Percentiles rank a stretch among this genome's conserved stretches.
Conservation (phyloP, 1,284 basidiomycete species). For the Cutaneotrichosporon cyanovorans region DNA sequence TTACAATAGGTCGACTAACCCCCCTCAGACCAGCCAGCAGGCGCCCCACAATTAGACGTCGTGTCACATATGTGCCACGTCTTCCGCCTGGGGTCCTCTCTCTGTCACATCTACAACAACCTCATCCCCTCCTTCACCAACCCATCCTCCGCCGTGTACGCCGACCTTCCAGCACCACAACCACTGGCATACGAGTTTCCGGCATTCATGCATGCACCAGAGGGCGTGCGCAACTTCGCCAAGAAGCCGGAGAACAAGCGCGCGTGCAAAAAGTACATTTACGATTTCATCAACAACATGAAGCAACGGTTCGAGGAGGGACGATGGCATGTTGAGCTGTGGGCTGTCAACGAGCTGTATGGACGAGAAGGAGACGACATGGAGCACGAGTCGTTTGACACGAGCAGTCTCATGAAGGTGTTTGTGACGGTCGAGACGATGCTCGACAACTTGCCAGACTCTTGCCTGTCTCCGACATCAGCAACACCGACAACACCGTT, state of each 20-base stretch:
- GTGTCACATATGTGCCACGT: slow-evolving; percentile 92
- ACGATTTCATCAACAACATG: slow-evolving; percentile 52
- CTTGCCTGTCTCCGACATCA: slow-evolving; percentile 52
- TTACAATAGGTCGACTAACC: too few relatives aligned
- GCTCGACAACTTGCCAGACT: slow-evolving; percentile 68
- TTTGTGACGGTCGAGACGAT: slow-evolving; percentile 83
- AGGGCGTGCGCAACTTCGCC: slow-evolving; percentile 63
- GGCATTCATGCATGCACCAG: slow-evolving; percentile 54
- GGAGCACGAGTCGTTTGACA: slow-evolving; percentile 37
- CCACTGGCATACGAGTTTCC: slow-evolving; percentile 48
- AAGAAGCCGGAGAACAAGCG: slow-evolving; percentile 64
- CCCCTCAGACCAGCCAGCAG: slow-evolving; percentile 34
- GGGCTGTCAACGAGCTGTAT: slow-evolving; percentile 64
- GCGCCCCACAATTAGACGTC: slow-evolving; percentile 44
- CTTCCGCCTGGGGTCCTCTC: slow-evolving; percentile 83
- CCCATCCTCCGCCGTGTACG: slow-evolving; percentile 49
- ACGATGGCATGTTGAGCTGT: slow-evolving; percentile 49
- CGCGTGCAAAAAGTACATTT: slow-evolving; percentile 56
- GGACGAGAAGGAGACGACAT: slow-evolving; percentile 64
- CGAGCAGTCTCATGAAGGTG: slow-evolving; percentile 79
- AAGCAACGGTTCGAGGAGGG: slow-evolving; percentile 46
- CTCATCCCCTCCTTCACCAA: slow-evolving; percentile 58
- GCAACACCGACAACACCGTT: slow-evolving; percentile 19
- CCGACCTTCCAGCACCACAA: slow-evolving; percentile 48
- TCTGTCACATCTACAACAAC: slow-evolving; percentile 92